Evolutionary conservation across 2,329 filamentous ascomycete genomes (phyloP).

Genomic region (Talaromyces sp.): DNA sequence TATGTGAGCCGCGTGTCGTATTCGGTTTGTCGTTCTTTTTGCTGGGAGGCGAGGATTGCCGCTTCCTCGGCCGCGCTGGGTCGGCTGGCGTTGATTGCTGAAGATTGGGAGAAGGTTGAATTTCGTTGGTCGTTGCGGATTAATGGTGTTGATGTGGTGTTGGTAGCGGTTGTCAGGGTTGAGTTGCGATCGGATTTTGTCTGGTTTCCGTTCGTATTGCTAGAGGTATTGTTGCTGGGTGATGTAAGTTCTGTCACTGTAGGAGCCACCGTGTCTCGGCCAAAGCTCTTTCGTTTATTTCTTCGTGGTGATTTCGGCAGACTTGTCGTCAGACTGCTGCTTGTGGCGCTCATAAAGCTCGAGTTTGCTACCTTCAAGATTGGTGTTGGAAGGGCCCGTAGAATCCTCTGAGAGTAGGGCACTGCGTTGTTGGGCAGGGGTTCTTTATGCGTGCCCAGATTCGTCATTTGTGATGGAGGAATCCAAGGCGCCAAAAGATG

Average conservation of each 20-base stretch:
- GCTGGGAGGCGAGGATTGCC: conserved; percentile 21
- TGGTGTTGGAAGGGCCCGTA: conserved; percentile 82
- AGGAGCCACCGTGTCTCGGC: conserved; percentile 33
- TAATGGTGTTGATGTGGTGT: not conserved
- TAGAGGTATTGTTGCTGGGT: not conserved
- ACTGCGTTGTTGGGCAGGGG: conserved; percentile 77
- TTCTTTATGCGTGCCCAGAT: conserved; percentile 67
- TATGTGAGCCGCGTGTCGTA: conserved; percentile 87
- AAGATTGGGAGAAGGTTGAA: conserved; percentile 1
- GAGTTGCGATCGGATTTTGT: not conserved
- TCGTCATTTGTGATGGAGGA: conserved; percentile 85
- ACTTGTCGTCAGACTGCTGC: conserved; percentile 74
- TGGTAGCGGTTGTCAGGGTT: not conserved
- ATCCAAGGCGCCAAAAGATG: conserved; percentile 90
- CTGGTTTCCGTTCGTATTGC: not conserved
- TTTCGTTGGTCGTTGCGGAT: not conserved
- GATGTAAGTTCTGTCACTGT: conserved; percentile 44
- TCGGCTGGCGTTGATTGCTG: not conserved
- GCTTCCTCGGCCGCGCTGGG: conserved; percentile 3
- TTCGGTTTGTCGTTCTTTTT: conserved; percentile 36
- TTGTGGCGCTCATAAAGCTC: conserved; percentile 88
- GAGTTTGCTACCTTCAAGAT: conserved; percentile 93
- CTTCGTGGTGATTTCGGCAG: conserved; percentile 62
- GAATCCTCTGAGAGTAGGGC: conserved; percentile 83
- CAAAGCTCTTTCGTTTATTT: conserved; percentile 51